Percentiles rank a stretch among this genome's conserved stretches.
Conservation (phyloP, 495 filamentous ascomycete species). For the Hypoxylon fuscum region DNA sequence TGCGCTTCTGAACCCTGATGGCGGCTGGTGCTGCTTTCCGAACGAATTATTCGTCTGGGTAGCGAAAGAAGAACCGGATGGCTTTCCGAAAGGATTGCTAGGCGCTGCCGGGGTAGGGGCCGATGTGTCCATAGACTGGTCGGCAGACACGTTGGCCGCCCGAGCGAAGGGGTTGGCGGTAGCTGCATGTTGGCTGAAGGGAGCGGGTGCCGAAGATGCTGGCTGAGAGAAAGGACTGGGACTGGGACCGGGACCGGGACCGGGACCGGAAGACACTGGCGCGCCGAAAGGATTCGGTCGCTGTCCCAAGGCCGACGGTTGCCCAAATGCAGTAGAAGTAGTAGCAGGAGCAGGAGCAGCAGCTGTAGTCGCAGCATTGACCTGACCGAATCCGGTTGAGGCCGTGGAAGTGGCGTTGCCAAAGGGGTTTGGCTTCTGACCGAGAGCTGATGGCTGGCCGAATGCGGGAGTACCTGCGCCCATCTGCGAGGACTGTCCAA, state of each 20-base stretch:
- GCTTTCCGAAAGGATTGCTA: conserved; percentile 31
- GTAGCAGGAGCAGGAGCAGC: too few species aligned
- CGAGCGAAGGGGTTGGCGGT: conserved; percentile 44
- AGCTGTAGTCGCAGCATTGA: too few species aligned
- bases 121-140: conserved; percentile 42
- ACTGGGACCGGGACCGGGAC: conserved; percentile 30
- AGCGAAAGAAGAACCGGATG: conserved; percentile 14
- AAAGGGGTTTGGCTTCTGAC: conserved; percentile 54
- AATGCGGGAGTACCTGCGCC: conserved; percentile 46
- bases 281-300: conserved; percentile 34
- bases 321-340: conserved; percentile 23
- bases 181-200: conserved; percentile 48
- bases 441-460: conserved; percentile 47
- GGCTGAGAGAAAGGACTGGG: conserved; percentile 38
- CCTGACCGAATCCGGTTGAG: conserved; percentile 33
- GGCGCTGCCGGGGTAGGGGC: conserved; percentile 21
- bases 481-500: conserved; percentile 53
- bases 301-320: conserved; percentile 35
- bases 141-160: conserved; percentile 7
- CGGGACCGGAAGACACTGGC: conserved; percentile 23
- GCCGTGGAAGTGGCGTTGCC: conserved; percentile 40
- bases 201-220: conserved; percentile 38
- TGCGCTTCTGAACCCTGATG: conserved; percentile 10
- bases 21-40: conserved; percentile 10
- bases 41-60: conserved; percentile 23